Conservation (phyloP, 768 basidiomycete genomes). For the Hypsizygus marmoreus region DNA sequence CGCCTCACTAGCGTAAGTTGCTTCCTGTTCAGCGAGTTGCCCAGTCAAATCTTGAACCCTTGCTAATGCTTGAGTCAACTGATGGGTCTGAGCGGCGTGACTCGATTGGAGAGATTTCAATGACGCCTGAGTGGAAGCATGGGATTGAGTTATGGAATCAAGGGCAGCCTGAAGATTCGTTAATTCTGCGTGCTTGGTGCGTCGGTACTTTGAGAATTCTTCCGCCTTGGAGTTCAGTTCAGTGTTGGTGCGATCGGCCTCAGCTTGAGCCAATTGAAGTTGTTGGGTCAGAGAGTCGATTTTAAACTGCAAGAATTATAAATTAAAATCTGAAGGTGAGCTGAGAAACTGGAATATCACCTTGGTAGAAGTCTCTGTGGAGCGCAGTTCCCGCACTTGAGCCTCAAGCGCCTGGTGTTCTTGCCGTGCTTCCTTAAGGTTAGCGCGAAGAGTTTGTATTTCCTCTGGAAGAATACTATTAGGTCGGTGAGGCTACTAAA, state of each 20-base stretch:
- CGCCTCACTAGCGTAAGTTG: constrained; percentile 77
- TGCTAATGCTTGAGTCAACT: constrained; percentile 75
- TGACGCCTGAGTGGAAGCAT: constrained; percentile 64
- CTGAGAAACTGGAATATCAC: no score
- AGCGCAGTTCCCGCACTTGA: constrained; percentile 71
- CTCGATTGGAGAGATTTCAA: constrained; percentile 75
- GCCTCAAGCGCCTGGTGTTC: constrained; percentile 70
- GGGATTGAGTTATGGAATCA: constrained; percentile 70
- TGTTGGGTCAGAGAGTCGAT: constrained; percentile 83
- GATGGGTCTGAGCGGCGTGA: constrained; percentile 69
- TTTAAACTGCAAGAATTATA: constrained; percentile 63
- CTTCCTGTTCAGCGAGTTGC: constrained; percentile 83
- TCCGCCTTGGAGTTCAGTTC: constrained; percentile 77
- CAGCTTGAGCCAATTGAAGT: constrained; percentile 72
- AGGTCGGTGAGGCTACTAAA: no score
- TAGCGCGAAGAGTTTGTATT: constrained; percentile 64
- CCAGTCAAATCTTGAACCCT: constrained; percentile 76
- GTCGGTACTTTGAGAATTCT: constrained; percentile 82
- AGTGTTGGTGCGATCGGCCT: constrained; percentile 67
- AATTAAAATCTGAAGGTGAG: no score
- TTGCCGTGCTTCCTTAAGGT: constrained; percentile 73
- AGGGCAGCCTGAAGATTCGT: constrained; percentile 74
- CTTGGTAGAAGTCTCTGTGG: constrained; percentile 76
- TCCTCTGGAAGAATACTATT: constrained; percentile 75
- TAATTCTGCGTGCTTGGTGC: constrained; percentile 78